Conservation (phyloP, 2,329 filamentous ascomycete genomes). For the Calonectria pteridis region DNA sequence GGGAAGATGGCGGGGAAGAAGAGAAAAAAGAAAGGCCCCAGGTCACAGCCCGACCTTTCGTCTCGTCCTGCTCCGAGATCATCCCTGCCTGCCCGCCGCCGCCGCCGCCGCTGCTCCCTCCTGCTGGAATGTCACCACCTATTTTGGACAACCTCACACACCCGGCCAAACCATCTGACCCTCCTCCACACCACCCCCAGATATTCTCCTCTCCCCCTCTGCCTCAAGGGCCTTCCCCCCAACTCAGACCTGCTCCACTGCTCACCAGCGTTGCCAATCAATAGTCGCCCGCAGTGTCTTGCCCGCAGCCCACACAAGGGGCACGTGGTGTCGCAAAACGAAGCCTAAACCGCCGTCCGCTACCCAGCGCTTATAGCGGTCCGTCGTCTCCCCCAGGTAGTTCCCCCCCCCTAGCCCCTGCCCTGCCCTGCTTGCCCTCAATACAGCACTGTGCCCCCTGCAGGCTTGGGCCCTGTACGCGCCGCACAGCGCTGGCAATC, state of each 20-base stretch:
- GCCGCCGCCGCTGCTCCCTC: too few species aligned
- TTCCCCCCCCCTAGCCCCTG: not conserved
- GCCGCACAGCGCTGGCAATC: not conserved
- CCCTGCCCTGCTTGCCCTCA: too few species aligned
- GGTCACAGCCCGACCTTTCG: not conserved
- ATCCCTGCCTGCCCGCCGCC: not conserved
- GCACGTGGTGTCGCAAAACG: conserved; percentile 1
- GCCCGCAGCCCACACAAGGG: not conserved
- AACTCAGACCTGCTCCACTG: not conserved
- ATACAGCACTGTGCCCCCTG: not conserved
- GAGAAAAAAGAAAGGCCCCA: not conserved
- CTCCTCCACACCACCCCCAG: not conserved
- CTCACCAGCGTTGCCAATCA: not conserved
- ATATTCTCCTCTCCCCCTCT: not conserved
- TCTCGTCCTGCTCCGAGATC: not conserved
- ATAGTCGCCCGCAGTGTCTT: not conserved
- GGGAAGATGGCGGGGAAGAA: conserved; percentile 10
- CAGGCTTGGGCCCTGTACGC: not conserved
- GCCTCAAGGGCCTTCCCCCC: not conserved
- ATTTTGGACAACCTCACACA: not conserved
- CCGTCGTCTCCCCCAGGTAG: not conserved
- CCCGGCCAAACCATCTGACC: not conserved
- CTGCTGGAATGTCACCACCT: conserved; percentile 1
- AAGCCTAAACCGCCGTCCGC: not conserved
- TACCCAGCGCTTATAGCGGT: conserved; percentile 7